Evolutionary conservation across 306 rosid genomes (phyloP).

Genomic region (Vicia faba): DNA sequence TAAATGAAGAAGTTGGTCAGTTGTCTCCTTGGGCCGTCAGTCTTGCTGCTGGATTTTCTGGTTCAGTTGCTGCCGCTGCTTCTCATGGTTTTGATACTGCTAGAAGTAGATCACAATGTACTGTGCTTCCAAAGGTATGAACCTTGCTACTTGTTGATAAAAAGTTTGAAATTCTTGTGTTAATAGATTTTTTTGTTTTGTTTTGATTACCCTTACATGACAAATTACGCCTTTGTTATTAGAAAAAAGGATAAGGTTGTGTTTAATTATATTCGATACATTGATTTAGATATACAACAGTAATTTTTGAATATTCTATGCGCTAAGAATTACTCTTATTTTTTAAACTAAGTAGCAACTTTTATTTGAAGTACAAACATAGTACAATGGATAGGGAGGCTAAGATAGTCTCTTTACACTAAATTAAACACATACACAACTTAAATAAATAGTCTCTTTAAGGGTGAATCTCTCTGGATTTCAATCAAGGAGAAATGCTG

Average conservation of each 20-base stretch:
- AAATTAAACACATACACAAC: neutral
- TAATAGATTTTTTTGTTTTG: slow-evolving; percentile 11
- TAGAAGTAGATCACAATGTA: slow-evolving; percentile 73
- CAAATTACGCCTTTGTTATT: neutral
- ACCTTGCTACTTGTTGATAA: neutral
- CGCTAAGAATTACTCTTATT: neutral
- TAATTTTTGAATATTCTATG: neutral
- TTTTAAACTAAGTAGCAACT: neutral
- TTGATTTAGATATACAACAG: slow-evolving; percentile 19
- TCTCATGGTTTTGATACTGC: slow-evolving; percentile 95
- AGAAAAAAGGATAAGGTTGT: neutral
- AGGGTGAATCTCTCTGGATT: slow-evolving; percentile 27
- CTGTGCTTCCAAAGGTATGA: slow-evolving; percentile 78
- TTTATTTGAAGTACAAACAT: slow-evolving; percentile 1
- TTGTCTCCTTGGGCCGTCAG: slow-evolving; percentile 75
- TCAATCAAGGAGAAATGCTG: slow-evolving; percentile 23
- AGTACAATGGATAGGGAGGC: slow-evolving; percentile 18
- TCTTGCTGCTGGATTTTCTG: slow-evolving; percentile 87
- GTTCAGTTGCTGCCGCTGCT: slow-evolving; percentile 87
- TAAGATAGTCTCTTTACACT: slow-evolving; percentile 27
- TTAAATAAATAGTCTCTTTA: slow-evolving; percentile 3
- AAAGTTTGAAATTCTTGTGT: slow-evolving; percentile 28
- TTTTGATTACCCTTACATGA: slow-evolving; percentile 25
- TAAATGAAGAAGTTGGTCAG: slow-evolving; percentile 70
- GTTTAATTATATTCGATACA: slow-evolving; percentile 2